Conservation (phyloP, 1,139 yeast species). For the Pichia sp. region DNA sequence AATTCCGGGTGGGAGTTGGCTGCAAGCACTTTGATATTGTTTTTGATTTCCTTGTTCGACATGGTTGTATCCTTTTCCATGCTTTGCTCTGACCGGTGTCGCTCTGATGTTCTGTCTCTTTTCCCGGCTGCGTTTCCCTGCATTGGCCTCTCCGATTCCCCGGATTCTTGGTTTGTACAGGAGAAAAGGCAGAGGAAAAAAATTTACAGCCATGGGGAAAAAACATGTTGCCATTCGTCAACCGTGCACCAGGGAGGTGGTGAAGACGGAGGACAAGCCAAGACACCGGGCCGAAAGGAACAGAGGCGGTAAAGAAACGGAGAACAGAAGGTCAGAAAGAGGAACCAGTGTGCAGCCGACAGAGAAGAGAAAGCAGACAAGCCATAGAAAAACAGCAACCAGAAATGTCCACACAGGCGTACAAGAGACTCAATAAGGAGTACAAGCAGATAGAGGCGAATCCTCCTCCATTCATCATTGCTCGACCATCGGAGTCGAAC, state of each 20-base stretch:
- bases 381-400: not conserved
- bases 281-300: not conserved
- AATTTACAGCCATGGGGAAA: not conserved
- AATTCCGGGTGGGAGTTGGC: slow-evolving; percentile 91
- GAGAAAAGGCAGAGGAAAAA: not conserved
- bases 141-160: not conserved
- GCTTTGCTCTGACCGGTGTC: not conserved
- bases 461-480: slow-evolving; percentile 78
- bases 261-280: not conserved
- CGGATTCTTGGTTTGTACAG: not conserved
- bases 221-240: not conserved
- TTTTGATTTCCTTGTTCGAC: slow-evolving; percentile 35
- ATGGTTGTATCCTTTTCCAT: slow-evolving; percentile 14
- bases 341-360: not conserved
- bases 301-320: not conserved
- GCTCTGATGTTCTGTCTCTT: not conserved
- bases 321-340: not conserved
- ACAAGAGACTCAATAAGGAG: slow-evolving; percentile 64
- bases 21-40: slow-evolving; percentile 74
- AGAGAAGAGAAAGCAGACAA: not conserved
- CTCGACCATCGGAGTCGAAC: slow-evolving; percentile 80
- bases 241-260: slow-evolving; percentile 3
- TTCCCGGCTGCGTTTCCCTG: not conserved
- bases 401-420: slow-evolving; percentile 30
- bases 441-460: slow-evolving; percentile 66